Evolutionary conservation across 2,329 filamentous ascomycete genomes (phyloP), one percentile per base, ranked within the genome.

Genomic region (Ramularia collo-cygni): DNA sequence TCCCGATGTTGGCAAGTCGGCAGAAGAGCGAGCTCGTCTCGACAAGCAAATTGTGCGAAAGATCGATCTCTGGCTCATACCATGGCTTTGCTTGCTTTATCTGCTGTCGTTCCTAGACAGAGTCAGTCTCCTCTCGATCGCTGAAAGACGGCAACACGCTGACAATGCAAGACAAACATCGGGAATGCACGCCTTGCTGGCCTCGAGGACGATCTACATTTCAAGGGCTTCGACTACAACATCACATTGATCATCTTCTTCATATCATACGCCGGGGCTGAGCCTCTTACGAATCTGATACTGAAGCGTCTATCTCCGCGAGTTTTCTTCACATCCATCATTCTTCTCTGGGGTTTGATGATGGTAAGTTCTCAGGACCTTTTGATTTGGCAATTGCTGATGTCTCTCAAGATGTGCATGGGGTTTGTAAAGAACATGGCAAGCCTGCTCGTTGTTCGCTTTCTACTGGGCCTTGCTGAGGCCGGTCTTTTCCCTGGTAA

Each of bases 341-440:
- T 66, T 4, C 57, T 61, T 1, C 53, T 57, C 2, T 68, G 64
- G 65, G 66, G 66, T 0, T 40, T 69, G 3, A 38, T 64, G n/a
- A n/a, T n/a, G n/a, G 88, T 1, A 67, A 75, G 16, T 93, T 92
- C n/a, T n/a, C n/a, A n/a, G n/a, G n/a, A n/a, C 54, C 92, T 94
- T 82, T 71, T 75, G 51, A 69, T 74, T 2, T 77, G 82, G 83
- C 83, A 83, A 2, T 37, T 52, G n/a, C n/a, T n/a, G n/a, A n/a
- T n/a, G n/a, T n/a, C n/a, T n/a, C n/a, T n/a, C 4, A 64, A 60
- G 5, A 61, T 59, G 13, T 63, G 57, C 32, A 68, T 64, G 53
- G 66, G 66, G 3, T 64, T 65, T 18, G 62, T 67, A 1, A 64
- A 62, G 43, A 63, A 42, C 39, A 68, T 64, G 39, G 53, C 53